Percentiles rank a stretch among this genome's conserved stretches.
phyloP scores from a whole-genome alignment of 106 monocot species.

The Vanilla planifolia region DNA sequence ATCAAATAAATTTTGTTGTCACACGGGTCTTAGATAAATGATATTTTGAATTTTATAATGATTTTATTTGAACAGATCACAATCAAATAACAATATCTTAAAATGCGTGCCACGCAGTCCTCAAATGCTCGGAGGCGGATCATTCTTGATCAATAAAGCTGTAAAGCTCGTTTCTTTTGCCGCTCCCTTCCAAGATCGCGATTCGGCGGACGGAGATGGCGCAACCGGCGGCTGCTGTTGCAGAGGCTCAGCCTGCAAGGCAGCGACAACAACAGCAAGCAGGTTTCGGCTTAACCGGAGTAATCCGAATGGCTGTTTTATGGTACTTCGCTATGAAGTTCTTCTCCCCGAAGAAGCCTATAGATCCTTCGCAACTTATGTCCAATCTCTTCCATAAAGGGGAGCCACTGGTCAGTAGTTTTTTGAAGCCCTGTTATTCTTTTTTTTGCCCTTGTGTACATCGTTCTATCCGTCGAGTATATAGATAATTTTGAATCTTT shows the following conservation, averaged over 20 bases:
- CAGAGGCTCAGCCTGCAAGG: conserved; percentile 1
- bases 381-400: conserved; percentile 84
- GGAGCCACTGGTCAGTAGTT: conserved; percentile 54
- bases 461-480: background rate
- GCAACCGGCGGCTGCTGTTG: conserved; percentile 25
- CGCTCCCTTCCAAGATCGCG: background rate
- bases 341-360: conserved; percentile 73
- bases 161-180: too few relatives aligned
- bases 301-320: conserved; percentile 76
- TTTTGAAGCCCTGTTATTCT: background rate
- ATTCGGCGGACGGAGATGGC: conserved; percentile 20
- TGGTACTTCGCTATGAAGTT: conserved; percentile 96
- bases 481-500: background rate
- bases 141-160: too few relatives aligned
- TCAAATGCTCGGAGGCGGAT: background rate
- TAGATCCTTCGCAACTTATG: conserved; percentile 65
- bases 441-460: too few relatives aligned
- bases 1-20: too few relatives aligned
- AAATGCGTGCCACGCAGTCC: too few relatives aligned
- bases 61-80: too few relatives aligned
- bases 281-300: conserved; percentile 50
- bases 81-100: too few relatives aligned
- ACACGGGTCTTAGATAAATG: too few relatives aligned
- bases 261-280: conserved; percentile 39
- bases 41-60: too few relatives aligned